Conservation (phyloP, 257 asterid genomes). For the Perilla frutescens region DNA sequence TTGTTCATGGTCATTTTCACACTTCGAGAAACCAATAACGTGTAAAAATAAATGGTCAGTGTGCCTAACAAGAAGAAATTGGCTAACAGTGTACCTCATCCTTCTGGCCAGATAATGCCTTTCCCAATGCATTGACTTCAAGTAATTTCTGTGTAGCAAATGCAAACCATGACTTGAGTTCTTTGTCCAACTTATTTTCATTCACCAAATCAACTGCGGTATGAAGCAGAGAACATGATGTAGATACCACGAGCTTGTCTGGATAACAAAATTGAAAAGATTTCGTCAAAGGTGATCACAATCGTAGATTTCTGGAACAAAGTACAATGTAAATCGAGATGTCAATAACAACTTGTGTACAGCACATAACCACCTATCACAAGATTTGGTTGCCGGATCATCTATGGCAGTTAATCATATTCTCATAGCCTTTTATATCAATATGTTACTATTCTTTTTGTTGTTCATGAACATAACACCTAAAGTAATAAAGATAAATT, state of each 20-base stretch:
- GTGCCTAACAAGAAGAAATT: neutral
- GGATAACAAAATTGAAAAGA: conserved; percentile 19
- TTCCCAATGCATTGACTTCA: conserved; percentile 82
- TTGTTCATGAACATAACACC: neutral
- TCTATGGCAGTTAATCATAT: conserved; percentile 4
- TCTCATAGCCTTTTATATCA: neutral
- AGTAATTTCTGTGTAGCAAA: conserved; percentile 83
- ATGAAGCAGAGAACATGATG: conserved; percentile 87
- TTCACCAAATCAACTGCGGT: conserved; percentile 79
- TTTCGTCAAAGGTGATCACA: conserved; percentile 3
- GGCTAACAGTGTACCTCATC: conserved; percentile 61
- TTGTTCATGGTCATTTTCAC: neutral
- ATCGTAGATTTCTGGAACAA: conserved; percentile 23
- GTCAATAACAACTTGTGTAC: neutral
- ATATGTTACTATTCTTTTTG: neutral
- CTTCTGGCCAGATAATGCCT: conserved; percentile 68
- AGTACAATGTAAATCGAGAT: neutral
- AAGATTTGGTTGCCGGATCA: neutral
- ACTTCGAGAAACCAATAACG: conserved; percentile 3
- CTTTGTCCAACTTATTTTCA: conserved; percentile 71
- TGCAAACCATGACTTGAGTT: conserved; percentile 85
- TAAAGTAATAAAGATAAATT: neutral
- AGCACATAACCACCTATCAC: neutral
- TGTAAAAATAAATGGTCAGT: neutral
- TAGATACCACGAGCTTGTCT: conserved; percentile 87